Conservation (phyloP, 768 basidiomycete species). For the Mrakia hoshinonis region DNA sequence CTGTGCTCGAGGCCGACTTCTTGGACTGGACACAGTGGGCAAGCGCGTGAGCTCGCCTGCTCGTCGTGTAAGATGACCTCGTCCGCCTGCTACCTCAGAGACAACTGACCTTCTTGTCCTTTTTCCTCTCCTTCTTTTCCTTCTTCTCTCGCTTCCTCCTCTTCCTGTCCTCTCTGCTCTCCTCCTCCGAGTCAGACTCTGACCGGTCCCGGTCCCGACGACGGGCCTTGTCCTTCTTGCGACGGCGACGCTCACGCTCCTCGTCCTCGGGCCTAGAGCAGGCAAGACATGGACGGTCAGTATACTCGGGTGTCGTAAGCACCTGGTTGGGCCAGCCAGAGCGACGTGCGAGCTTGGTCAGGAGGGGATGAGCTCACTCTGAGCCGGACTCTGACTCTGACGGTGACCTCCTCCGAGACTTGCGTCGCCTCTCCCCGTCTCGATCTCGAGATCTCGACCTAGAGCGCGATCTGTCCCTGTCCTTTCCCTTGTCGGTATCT, state of each 20-base stretch:
- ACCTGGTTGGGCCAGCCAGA: not conserved
- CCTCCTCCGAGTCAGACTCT: constrained; percentile 33
- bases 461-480: constrained; percentile 48
- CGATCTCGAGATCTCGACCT: not conserved
- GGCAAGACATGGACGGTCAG: not conserved
- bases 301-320: no score
- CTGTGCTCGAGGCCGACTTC: constrained; percentile 42
- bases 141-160: constrained; percentile 30
- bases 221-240: constrained; percentile 1
- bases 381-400: not conserved
- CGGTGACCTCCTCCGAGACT: not conserved
- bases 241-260: constrained; percentile 10
- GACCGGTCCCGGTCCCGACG: constrained; percentile 3
- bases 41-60: constrained; percentile 17
- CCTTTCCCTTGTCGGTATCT: not conserved
- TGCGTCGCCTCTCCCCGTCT: constrained; percentile 12
- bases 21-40: constrained; percentile 54
- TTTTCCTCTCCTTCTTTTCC: constrained; percentile 30
- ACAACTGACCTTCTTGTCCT: constrained; percentile 45
- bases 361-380: not conserved
- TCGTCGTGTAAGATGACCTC: constrained; percentile 15
- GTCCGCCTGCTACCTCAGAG: not conserved
- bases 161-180: constrained; percentile 31
- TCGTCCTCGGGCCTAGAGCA: constrained; percentile 10
- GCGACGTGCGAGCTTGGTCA: not conserved